Percentiles rank a stretch among this genome's conserved stretches.
Conservation (phyloP, 208 protist genomes). For the Acanthamoeba divionensis region DNA sequence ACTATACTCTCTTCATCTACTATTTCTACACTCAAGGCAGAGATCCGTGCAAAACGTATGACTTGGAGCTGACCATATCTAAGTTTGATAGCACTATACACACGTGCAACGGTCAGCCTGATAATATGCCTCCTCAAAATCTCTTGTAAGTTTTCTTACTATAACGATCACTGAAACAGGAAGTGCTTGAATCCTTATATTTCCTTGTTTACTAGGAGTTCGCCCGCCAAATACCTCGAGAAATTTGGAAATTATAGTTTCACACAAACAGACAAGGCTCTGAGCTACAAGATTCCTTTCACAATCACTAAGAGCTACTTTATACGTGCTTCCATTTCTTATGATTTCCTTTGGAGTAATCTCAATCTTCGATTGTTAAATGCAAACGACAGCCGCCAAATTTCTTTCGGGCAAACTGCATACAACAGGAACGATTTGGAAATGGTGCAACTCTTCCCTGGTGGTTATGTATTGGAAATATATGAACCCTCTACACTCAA, state of each 20-base stretch:
- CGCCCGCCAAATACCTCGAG: neutral
- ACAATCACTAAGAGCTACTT: constrained; percentile 19
- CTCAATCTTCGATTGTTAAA: constrained; percentile 16
- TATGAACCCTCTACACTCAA: constrained; percentile 36
- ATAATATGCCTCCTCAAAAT: neutral
- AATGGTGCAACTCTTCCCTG: neutral
- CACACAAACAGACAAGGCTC: neutral
- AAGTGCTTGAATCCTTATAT: too few relatives aligned
- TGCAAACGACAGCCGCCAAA: neutral
- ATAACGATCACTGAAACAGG: too few relatives aligned
- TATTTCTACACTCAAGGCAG: neutral
- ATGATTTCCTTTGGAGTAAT: constrained; percentile 46
- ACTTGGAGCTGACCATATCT: constrained; percentile 12
- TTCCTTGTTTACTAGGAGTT: too few relatives aligned
- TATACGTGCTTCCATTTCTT: constrained; percentile 13
- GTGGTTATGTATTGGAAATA: neutral
- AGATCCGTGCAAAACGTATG: neutral
- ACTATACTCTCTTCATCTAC: neutral
- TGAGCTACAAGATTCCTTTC: neutral
- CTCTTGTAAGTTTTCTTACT: neutral
- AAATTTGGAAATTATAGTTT: neutral
- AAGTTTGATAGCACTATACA: neutral
- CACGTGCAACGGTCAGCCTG: neutral
- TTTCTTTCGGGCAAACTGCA: constrained; percentile 1
- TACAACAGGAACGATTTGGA: constrained; percentile 49